These are phyloP conservation scores for Escallonia rubra DNA, from an alignment of 129 eudicot species.

Conservation along the genomic window DNA sequence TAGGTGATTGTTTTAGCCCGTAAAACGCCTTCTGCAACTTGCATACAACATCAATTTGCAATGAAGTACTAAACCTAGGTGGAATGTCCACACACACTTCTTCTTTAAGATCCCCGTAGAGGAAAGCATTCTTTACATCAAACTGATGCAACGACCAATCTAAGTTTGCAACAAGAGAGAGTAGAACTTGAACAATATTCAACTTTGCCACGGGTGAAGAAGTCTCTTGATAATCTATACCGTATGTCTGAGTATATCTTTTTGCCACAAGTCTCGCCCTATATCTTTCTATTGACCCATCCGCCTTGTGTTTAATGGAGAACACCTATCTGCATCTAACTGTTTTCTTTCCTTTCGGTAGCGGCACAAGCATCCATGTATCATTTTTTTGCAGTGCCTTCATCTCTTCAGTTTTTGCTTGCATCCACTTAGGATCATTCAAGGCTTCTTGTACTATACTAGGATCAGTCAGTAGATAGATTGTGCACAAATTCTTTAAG, in stretches of 20 bases:
- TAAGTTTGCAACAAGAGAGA: neutral
- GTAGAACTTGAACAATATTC: neutral
- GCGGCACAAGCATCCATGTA: neutral
- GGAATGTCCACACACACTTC: neutral
- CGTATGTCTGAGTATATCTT: too few species aligned
- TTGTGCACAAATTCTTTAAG: neutral
- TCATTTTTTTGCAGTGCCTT: neutral
- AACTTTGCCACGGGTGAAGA: neutral
- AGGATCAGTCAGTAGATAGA: neutral
- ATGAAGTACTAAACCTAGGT: neutral
- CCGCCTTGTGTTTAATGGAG: too few species aligned
- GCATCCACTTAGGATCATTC: neutral
- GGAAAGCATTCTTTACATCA: neutral
- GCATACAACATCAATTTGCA: neutral
- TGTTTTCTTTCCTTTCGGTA: neutral
- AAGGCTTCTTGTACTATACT: neutral
- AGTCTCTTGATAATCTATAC: too few species aligned
- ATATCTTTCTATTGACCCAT: too few species aligned
- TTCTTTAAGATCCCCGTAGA: too few species aligned
- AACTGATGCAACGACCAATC: neutral
- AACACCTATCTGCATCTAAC: neutral
- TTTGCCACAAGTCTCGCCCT: too few species aligned
- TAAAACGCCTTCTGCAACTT: neutral
- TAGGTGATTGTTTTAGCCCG: conserved; percentile 1
- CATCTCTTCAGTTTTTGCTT: conserved; percentile 3